phyloP scores from a whole-genome alignment of 1,284 basidiomycete species.

The Mycosarcoma mackinlayi region DNA sequence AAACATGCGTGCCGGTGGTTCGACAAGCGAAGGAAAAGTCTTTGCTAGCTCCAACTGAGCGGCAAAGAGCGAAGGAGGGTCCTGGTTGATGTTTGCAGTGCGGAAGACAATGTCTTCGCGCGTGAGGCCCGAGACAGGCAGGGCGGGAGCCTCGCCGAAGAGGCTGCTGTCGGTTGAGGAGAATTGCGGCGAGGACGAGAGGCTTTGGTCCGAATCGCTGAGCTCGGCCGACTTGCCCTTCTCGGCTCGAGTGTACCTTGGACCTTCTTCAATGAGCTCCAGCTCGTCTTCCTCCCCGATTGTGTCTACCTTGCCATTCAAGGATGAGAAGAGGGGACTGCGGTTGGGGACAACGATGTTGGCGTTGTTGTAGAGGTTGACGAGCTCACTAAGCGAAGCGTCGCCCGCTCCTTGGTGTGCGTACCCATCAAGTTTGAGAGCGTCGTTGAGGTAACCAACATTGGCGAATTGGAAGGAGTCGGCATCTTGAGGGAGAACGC shows the following conservation, averaged over 20 bases:
- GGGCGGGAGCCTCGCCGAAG: slow-evolving; percentile 15
- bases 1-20: slow-evolving; percentile 50
- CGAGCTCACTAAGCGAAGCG: slow-evolving; percentile 29
- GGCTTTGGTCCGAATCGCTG: slow-evolving; percentile 15
- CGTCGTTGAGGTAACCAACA: slow-evolving; percentile 37
- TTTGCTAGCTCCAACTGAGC: slow-evolving; percentile 29
- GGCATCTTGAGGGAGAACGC: slow-evolving; percentile 1
- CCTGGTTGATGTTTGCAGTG: slow-evolving; percentile 16
- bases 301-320: slow-evolving; percentile 24
- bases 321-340: slow-evolving; percentile 5
- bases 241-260: slow-evolving; percentile 34
- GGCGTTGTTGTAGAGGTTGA: slow-evolving; percentile 30
- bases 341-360: slow-evolving; percentile 16
- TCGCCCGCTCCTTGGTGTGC: slow-evolving; percentile 8
- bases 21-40: slow-evolving; percentile 39
- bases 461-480: slow-evolving; percentile 17
- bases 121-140: slow-evolving; percentile 28
- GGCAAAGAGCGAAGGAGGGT: slow-evolving; percentile 17
- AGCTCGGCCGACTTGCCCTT: slow-evolving; percentile 44
- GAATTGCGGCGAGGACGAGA: slow-evolving; percentile 10
- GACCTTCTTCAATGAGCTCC: slow-evolving; percentile 39
- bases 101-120: slow-evolving; percentile 44
- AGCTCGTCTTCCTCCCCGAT: slow-evolving; percentile 38
- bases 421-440: slow-evolving; percentile 32
- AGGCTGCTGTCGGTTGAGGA: slow-evolving; percentile 25